These are phyloP conservation scores for Pseudocercospora eumusae DNA, from an alignment of 2,329 filamentous ascomycete genomes.

Conservation along the genomic window DNA sequence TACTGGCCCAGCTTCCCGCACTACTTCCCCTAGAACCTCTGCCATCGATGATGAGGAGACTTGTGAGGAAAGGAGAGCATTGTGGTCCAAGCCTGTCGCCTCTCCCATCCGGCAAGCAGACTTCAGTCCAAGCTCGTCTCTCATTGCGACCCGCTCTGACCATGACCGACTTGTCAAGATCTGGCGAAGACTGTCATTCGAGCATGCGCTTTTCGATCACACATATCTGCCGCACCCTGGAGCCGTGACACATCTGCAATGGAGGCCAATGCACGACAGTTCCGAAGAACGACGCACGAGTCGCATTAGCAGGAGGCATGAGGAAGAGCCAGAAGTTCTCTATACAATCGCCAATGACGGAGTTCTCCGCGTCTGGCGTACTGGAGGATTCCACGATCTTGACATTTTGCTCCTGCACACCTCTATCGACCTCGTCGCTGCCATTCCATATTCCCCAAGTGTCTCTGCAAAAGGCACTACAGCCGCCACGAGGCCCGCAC, in stretches of 20 bases:
- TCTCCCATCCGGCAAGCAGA: slow-evolving; percentile 71
- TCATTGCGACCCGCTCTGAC: slow-evolving; percentile 77
- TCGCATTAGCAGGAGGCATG: slow-evolving; percentile 33
- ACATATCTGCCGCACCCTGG: slow-evolving; percentile 84
- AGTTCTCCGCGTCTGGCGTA: slow-evolving; percentile 78
- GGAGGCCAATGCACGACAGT: slow-evolving; percentile 68
- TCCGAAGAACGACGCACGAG: slow-evolving; percentile 60
- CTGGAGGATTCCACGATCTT: slow-evolving; percentile 68
- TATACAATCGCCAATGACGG: slow-evolving; percentile 87
- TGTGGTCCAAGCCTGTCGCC: slow-evolving; percentile 76
- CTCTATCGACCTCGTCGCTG: slow-evolving; percentile 71
- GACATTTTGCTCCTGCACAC: slow-evolving; percentile 79
- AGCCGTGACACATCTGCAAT: slow-evolving; percentile 78
- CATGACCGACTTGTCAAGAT: slow-evolving; percentile 86
- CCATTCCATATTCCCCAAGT: slow-evolving; percentile 53
- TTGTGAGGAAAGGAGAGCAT: slow-evolving; percentile 48
- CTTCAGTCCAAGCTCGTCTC: slow-evolving; percentile 82
- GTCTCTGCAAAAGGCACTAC: slow-evolving; percentile 52
- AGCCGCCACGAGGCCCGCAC: slow-evolving; percentile 45
- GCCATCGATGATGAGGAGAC: slow-evolving; percentile 41
- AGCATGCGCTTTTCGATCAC: slow-evolving; percentile 85
- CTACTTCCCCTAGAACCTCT: slow-evolving; percentile 28
- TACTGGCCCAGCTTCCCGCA: slow-evolving; percentile 43
- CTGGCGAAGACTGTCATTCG: slow-evolving; percentile 86
- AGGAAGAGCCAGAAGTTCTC: slow-evolving; percentile 70